phyloP scores from a whole-genome alignment of 169 alveolate genomes.

The Babesia sp. region DNA sequence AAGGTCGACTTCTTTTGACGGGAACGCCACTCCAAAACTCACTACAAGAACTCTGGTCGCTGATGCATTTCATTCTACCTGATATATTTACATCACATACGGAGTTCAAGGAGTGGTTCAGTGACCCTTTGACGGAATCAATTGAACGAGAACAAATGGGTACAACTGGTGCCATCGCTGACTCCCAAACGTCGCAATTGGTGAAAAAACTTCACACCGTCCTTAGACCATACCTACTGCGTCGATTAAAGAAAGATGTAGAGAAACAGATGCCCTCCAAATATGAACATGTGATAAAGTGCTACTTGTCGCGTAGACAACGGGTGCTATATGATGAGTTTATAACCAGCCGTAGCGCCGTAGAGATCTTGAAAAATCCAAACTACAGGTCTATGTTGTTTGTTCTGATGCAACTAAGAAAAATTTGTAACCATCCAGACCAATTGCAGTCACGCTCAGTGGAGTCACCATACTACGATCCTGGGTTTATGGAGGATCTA shows the following conservation, averaged over 20 bases:
- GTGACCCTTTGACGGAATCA: slow-evolving; percentile 91
- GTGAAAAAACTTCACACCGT: slow-evolving; percentile 91
- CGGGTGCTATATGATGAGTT: slow-evolving; percentile 96
- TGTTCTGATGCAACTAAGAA: slow-evolving; percentile 93
- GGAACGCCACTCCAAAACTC: slow-evolving; percentile 99
- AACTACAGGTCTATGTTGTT: slow-evolving; percentile 96
- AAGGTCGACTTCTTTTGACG: slow-evolving; percentile 93
- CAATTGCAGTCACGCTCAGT: slow-evolving; percentile 92
- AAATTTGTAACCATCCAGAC: slow-evolving; percentile 99
- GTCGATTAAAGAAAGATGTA: slow-evolving; percentile 97
- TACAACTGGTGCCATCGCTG: slow-evolving; percentile 18
- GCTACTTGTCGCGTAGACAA: slow-evolving; percentile 89
- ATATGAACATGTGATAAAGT: slow-evolving; percentile 92
- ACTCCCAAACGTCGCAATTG: slow-evolving; percentile 54
- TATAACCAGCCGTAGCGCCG: slow-evolving; percentile 77
- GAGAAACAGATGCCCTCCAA: slow-evolving; percentile 98
- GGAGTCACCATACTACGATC: slow-evolving; percentile 47
- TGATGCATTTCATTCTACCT: slow-evolving; percentile 98
- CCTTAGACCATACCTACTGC: slow-evolving; percentile 94
- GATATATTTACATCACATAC: slow-evolving; percentile 91
- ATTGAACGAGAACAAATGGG: slow-evolving; percentile 68
- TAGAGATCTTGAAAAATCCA: slow-evolving; percentile 77
- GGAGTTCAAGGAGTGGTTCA: slow-evolving; percentile 96
- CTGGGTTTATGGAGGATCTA: slow-evolving; percentile 13
- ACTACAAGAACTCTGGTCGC: slow-evolving; percentile 98